phyloP scores from a whole-genome alignment of 805 yeast genomes.

The Brettanomyces bruxellensis region DNA sequence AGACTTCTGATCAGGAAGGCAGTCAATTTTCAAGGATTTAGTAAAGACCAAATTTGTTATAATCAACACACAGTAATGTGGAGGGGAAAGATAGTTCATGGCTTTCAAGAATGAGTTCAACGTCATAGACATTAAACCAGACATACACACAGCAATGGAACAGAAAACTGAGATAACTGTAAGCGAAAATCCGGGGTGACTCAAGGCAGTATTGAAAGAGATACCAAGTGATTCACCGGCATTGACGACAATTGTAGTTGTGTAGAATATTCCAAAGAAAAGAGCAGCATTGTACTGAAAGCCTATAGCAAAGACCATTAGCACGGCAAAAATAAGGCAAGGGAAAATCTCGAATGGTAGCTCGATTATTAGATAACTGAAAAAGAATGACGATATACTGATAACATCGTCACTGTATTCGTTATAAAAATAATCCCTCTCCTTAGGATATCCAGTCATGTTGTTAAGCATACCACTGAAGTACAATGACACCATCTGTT shows the following conservation, averaged over 20 bases:
- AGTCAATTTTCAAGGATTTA: conserved; percentile 37
- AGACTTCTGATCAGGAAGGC: conserved; percentile 24
- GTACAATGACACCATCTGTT: conserved; percentile 62
- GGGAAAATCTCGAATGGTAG: conserved; percentile 61
- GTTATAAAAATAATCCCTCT: conserved; percentile 66
- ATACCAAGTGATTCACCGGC: conserved; percentile 86
- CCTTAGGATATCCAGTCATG: conserved; percentile 65
- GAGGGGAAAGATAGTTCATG: conserved; percentile 68
- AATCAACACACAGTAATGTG: conserved; percentile 60
- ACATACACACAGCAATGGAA: conserved; percentile 72
- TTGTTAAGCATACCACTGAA: conserved; percentile 77
- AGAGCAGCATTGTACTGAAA: conserved; percentile 58
- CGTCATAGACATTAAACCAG: conserved; percentile 74
- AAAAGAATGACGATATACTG: conserved; percentile 54
- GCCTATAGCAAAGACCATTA: conserved; percentile 65
- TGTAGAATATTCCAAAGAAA: conserved; percentile 56
- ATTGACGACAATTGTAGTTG: conserved; percentile 44
- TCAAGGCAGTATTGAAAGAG: conserved; percentile 62
- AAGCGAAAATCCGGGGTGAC: conserved; percentile 73
- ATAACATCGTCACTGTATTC: conserved; percentile 70
- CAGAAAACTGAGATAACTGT: conserved; percentile 59
- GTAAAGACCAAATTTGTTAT: conserved; percentile 54
- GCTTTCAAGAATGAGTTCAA: conserved; percentile 64
- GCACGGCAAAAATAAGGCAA: conserved; percentile 46
- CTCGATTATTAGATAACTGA: conserved; percentile 51